Base-by-base conservation (phyloP, 1,284 basidiomycete genomes). In the Fistulina hepatica region DNA sequence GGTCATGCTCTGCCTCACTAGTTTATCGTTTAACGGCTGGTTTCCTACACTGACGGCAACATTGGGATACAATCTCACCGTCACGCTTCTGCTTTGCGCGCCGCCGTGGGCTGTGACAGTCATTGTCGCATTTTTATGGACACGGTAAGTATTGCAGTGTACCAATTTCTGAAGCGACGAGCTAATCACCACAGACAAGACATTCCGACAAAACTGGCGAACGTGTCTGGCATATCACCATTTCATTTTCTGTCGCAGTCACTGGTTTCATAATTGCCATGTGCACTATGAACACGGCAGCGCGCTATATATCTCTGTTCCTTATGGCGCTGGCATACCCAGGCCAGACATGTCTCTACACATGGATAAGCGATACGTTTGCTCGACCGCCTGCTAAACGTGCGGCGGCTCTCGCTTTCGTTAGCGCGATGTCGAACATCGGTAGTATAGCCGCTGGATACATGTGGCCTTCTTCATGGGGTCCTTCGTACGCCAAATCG, bases 61-160 rank as follows among this genome's bases (percentile, higher is more conserved):
- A 6, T 63, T 90, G 52, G 81, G 81, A 11, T 86, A 71, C 56
- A 66, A 61, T 47, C 57, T 63, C 22, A 81, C 74, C 3, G 65
- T 77, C 19, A 78, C 81, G 4, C 61, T 88, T 21, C 51, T 88
- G 33, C 65, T 89, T 21, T 83, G 79, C 46, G 81, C 82, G 9
- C 86, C 86, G 13, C 86, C 84, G 2, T 90, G 77, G 63, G 61
- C 71, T 13, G 78, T 88, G 52, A 65, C 81, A 1, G 71, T 73
- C 4, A 51, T 76, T 22, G 60, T 74, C 26, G 60, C 73, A 2
- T 71, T 74, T 47, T 37, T 54, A 19, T 49, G 70, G 41, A 66
- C 71, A 11, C 67, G 69, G 76, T 76, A 44, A 43, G 55, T 42
- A 22, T 37, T 26, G 30, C 15, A 12, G 10, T 15, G 6, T 34